These are phyloP conservation scores for Colletotrichum sp. DNA, from an alignment of 2,329 filamentous ascomycete species.

Conservation along the genomic window DNA sequence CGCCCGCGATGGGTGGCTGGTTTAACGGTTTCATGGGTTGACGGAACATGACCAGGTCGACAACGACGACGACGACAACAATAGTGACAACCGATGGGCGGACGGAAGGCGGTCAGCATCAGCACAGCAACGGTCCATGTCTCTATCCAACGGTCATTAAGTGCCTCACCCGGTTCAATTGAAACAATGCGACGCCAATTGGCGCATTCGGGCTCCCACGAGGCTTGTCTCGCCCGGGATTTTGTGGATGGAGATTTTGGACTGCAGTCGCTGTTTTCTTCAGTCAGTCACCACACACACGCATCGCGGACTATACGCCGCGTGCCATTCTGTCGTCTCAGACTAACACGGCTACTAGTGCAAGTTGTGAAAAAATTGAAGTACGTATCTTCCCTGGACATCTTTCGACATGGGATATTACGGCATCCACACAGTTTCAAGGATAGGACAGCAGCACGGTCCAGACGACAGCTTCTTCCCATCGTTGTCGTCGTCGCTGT, in stretches of 20 bases:
- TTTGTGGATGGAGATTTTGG: background rate
- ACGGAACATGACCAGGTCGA: background rate
- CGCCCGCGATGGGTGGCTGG: background rate
- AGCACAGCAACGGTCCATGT: slow-evolving; percentile 8
- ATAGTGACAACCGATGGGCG: background rate
- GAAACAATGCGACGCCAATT: background rate
- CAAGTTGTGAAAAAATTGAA: background rate
- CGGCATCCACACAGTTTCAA: slow-evolving; percentile 8
- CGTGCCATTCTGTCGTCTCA: background rate
- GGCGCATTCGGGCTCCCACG: background rate
- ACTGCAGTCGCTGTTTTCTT: background rate
- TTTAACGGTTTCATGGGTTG: background rate
- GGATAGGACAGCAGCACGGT: background rate
- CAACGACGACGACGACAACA: background rate
- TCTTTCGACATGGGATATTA: background rate
- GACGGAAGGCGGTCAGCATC: slow-evolving; percentile 12
- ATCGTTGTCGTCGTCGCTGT: background rate
- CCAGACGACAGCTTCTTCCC: background rate
- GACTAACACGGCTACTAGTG: background rate
- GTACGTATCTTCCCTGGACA: slow-evolving; percentile 8
- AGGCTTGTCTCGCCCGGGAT: background rate
- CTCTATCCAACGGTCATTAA: slow-evolving; percentile 7
- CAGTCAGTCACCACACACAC: background rate
- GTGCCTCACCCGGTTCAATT: slow-evolving; percentile 10
- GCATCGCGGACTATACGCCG: background rate